These are phyloP conservation scores for Oenanthe javanica DNA, from an alignment of 140 eudicot species.

Conservation along the genomic window DNA sequence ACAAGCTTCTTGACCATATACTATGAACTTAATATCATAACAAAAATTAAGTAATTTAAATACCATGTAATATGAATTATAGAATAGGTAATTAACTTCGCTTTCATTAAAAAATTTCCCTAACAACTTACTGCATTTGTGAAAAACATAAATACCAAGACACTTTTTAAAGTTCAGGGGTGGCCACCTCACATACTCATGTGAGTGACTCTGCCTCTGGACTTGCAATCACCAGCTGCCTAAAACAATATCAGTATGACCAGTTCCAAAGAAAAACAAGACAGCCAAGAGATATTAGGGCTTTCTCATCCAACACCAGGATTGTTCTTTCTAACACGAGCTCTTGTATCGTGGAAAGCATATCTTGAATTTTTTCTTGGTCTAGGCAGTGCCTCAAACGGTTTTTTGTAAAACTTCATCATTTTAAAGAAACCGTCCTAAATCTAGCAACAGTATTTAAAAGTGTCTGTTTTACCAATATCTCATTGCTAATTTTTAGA, in stretches of 20 bases:
- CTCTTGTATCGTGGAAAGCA: neutral
- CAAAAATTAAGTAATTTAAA: neutral
- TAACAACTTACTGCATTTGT: neutral
- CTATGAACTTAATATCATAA: neutral
- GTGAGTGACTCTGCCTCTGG: neutral
- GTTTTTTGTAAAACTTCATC: neutral
- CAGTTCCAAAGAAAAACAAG: neutral
- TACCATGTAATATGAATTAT: neutral
- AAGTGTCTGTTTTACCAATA: neutral
- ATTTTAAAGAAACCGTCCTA: neutral
- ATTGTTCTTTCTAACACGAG: neutral
- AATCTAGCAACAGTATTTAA: neutral
- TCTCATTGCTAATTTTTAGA: neutral
- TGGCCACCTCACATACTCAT: neutral
- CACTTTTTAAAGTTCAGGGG: neutral
- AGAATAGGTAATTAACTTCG: neutral
- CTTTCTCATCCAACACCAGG: neutral
- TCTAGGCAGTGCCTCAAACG: neutral
- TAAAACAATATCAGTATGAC: neutral
- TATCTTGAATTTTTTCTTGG: neutral
- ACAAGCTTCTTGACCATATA: neutral
- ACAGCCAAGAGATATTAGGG: neutral
- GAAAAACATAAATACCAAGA: neutral
- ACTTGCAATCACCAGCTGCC: neutral
- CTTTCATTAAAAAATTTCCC: neutral